Base-by-base conservation (phyloP, 169 alveolate species). In the Sarcocystis neurona region DNA sequence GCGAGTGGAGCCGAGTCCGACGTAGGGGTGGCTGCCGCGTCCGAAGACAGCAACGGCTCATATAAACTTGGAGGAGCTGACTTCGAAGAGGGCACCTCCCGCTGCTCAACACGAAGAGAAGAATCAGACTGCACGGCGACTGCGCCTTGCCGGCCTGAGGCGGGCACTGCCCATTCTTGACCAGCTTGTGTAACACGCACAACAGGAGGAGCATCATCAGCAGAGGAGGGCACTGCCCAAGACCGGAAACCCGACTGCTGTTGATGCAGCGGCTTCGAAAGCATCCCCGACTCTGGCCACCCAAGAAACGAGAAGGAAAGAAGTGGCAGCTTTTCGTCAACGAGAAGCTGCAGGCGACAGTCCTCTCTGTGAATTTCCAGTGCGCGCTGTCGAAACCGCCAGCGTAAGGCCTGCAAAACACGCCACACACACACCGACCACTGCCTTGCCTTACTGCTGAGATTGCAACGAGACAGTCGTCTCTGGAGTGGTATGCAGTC, bases 341-440 rank as follows among this genome's bases (percentile, higher is more conserved):
- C 84, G n/a, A 32, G 56, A 39, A 84, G 63, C 68, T 84, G 84
- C 41, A 84, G 72, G 18, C 89, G 89, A 18, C 20, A 32, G 72
- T 84, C 89, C 12, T 48, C 70, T 23, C 30, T 44, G 41, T 84
- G 89, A 23, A 60, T 84, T 39, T 63, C 74, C 56, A 8, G 30
- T 18, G 53, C 72, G 18, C 89, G 80, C 30, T 30, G 8, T 12
- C 89, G 89, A 41, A 32, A 44, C n/a, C 48, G 39, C 89, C 89
- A 84, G 34, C 89, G 80, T 43, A 37, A 46, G 0, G 39, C 89
- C 80, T 66, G 70, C n/a, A 18, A 20, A 15, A 80, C 41, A 4
- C 4, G 37, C 58, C 8, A 34, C 1, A 27, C 0, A 27, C 44
- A 74, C 46, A 27, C 70, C 8, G 18, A 50, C 60, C n/a, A n/a